Evolutionary conservation across 23 red algal species (phyloP), one percentile per base, ranked within the genome.

Genomic region (Gracilaria vermiculophylla): DNA sequence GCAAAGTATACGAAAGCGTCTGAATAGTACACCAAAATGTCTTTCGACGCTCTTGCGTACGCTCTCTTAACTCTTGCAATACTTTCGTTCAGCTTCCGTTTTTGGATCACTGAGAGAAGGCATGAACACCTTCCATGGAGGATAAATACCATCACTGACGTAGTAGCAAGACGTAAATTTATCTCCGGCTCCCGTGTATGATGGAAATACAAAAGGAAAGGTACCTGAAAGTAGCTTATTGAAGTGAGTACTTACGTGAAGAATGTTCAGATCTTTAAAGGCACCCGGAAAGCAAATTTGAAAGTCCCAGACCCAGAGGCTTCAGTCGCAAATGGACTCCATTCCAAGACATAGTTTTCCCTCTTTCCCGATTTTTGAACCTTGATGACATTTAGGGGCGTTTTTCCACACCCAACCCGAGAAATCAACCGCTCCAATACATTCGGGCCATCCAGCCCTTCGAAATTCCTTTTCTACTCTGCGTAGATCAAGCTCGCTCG

Each of bases 241-340:
- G 55, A 80, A 80, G 76, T 80, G 48, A 12, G 49, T 27, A 44
- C 47, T 56, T 0, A 56, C 51, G 8, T 52, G 43, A 13, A 80
- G 12, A n/a, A 82, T 60, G 21, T 82, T 60, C 5, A 62, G 78
- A 47, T 82, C 78, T 15, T 76, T 76, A 19, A 76, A 45, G 12
- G 9, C 27, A 34, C 69, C 69, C 21, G 0, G 69, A 8, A 76
- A 41, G 8, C 69, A 0, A 76, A 76, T 49, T 43, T 76, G 69
- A 36, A 1, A 76, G 11, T 8, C 49, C 69, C 69, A 76, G 10
- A 76, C 45, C 0, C 69, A 76, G 16, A 76, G 45, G 14, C 15
- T 14, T 7, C 5, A 10, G 45, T 76, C 69, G 12, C 14, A 76
- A 19, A 76, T 76, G 19, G 20, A 13, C 39, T 1, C 69, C 40